Evolutionary conservation across 2,329 filamentous ascomycete genomes (phyloP).

Genomic region (Calonectria pauciramosa): DNA sequence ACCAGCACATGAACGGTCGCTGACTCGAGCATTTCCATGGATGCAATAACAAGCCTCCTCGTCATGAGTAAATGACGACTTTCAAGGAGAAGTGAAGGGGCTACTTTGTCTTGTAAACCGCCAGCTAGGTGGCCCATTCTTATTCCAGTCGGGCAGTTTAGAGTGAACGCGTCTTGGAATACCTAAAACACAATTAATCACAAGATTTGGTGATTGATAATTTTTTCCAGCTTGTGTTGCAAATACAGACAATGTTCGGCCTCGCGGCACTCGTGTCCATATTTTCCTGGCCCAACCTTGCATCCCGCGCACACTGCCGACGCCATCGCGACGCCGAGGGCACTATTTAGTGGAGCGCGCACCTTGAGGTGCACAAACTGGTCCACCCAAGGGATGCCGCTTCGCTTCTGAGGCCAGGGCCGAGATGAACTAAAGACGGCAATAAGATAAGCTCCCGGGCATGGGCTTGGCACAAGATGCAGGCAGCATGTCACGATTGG

Average conservation of each 20-base stretch:
- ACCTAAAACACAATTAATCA: not conserved
- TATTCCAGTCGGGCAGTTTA: not conserved
- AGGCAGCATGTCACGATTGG: not conserved
- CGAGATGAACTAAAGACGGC: constrained; percentile 1
- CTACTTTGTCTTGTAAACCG: not conserved
- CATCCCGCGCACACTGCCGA: not conserved
- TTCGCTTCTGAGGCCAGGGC: not conserved
- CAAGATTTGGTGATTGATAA: not conserved
- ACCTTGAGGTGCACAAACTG: not conserved
- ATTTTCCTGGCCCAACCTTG: not conserved
- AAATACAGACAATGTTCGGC: not conserved
- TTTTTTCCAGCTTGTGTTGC: not conserved
- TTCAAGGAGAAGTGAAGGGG: not conserved
- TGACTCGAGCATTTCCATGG: not conserved
- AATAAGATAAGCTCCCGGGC: not conserved
- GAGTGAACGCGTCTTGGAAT: not conserved
- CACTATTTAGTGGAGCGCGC: not conserved
- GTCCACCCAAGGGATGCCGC: not conserved
- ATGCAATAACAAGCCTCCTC: not conserved
- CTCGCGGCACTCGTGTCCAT: not conserved
- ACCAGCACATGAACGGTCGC: not conserved
- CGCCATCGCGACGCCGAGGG: not conserved
- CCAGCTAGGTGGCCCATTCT: not conserved
- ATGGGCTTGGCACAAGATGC: not conserved
- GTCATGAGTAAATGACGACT: not conserved